A percentile compares a stretch with the other conserved stretches of the same genome.
These are phyloP conservation scores for Fusarium acutatum DNA, from an alignment of 2,329 filamentous ascomycete genomes.

Conservation along the genomic window DNA sequence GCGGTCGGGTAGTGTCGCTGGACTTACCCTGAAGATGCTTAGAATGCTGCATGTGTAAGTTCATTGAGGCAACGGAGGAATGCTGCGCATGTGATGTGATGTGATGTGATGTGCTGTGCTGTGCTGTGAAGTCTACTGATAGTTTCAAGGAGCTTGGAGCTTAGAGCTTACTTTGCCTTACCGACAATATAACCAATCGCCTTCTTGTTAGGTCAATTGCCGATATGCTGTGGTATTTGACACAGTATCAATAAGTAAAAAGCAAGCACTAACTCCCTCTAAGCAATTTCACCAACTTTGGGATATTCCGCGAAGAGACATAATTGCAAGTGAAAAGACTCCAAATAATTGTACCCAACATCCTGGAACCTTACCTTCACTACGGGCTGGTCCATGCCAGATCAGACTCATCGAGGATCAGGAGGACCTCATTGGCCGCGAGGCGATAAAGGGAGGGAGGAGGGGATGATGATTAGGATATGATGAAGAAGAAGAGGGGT, in stretches of 20 bases:
- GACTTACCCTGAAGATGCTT: constrained; percentile 21
- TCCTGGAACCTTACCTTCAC: constrained; percentile 31
- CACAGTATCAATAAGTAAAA: not conserved
- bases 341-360: constrained; percentile 11
- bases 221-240: not conserved
- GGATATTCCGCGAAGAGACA: not conserved
- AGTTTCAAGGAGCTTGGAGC: not conserved
- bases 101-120: constrained; percentile 34
- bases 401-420: constrained; percentile 28
- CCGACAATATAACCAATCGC: not conserved
- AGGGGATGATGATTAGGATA: constrained; percentile 1
- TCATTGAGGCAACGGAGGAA: constrained; percentile 23
- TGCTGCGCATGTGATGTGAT: constrained; percentile 36
- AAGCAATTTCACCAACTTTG: not conserved
- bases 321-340: not conserved
- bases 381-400: constrained; percentile 38
- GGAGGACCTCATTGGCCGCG: constrained; percentile 2
- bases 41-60: constrained; percentile 19
- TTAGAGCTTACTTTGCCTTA: not conserved
- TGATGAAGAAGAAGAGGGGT: constrained; percentile 15
- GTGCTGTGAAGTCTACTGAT: constrained; percentile 4
- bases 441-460: not conserved
- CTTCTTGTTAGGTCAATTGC: not conserved
- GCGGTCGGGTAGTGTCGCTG: constrained; percentile 6
- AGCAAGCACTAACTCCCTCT: not conserved